phyloP scores from a whole-genome alignment of 192 early-diverging fungal genomes.

The Backusella westeae region DNA sequence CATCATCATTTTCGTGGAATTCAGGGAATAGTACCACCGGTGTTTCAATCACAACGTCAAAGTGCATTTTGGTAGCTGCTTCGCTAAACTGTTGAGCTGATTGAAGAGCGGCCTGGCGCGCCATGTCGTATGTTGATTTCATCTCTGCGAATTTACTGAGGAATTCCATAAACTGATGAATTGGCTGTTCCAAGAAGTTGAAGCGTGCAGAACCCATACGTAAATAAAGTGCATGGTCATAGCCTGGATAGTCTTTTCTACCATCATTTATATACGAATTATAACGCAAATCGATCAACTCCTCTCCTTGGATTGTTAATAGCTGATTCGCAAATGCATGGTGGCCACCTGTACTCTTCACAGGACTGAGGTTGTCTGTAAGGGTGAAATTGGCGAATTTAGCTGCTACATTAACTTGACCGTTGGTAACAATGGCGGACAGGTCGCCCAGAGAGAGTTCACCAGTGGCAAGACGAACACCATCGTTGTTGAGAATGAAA shows the following conservation, averaged over 20 bases:
- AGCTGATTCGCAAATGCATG: slow-evolving; percentile 32
- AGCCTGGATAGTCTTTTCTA: slow-evolving; percentile 71
- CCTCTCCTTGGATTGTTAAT: slow-evolving; percentile 82
- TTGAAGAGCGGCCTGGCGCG: slow-evolving; percentile 78
- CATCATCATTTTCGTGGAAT: slow-evolving; percentile 47
- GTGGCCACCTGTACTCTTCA: neutral
- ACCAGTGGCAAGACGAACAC: slow-evolving; percentile 68
- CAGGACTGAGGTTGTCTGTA: slow-evolving; percentile 53
- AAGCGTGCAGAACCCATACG: slow-evolving; percentile 78
- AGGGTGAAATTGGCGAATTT: slow-evolving; percentile 72
- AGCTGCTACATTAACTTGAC: slow-evolving; percentile 60
- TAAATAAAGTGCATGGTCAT: slow-evolving; percentile 76
- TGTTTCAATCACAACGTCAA: slow-evolving; percentile 80
- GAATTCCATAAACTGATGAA: slow-evolving; percentile 71
- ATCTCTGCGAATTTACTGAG: slow-evolving; percentile 85
- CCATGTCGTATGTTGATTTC: slow-evolving; percentile 86
- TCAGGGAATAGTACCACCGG: slow-evolving; percentile 85
- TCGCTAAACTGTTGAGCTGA: slow-evolving; percentile 78
- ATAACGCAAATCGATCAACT: slow-evolving; percentile 85
- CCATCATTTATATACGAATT: slow-evolving; percentile 66
- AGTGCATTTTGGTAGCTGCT: slow-evolving; percentile 75
- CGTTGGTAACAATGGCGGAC: slow-evolving; percentile 57
- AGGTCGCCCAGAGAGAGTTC: slow-evolving; percentile 73
- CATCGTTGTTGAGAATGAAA: slow-evolving; percentile 82
- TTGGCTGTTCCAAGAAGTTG: slow-evolving; percentile 76